Conservation (phyloP, 345 rosid genomes). For the Punica granatum region DNA sequence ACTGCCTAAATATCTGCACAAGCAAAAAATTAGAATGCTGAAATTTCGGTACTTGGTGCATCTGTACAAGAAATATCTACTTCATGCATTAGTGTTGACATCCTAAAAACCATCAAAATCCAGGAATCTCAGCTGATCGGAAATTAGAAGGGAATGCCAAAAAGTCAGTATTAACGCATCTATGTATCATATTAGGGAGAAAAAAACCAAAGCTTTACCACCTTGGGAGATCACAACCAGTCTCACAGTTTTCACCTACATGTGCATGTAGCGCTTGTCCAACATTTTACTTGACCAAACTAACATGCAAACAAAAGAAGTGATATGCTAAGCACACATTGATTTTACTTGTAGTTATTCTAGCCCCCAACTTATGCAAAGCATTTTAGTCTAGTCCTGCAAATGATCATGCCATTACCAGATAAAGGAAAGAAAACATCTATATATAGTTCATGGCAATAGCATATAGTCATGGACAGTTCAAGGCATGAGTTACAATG, state of each 20-base stretch:
- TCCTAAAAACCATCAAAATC: neutral
- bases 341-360: neutral
- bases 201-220: neutral
- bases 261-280: neutral
- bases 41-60: neutral
- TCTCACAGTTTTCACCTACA: neutral
- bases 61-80: neutral
- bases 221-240: neutral
- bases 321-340: neutral
- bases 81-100: neutral
- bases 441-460: neutral
- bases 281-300: neutral
- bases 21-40: neutral
- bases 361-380: neutral
- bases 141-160: neutral
- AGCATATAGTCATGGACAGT: neutral
- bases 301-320: neutral
- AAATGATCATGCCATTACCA: neutral
- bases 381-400: neutral
- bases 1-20: conserved; percentile 64
- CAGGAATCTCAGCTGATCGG: neutral
- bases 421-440: neutral
- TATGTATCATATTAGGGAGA: neutral
- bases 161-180: neutral
- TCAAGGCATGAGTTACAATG: neutral